These are phyloP conservation scores for Chlorella ohadii DNA, from an alignment of 139 green algal species.

Conservation along the genomic window DNA sequence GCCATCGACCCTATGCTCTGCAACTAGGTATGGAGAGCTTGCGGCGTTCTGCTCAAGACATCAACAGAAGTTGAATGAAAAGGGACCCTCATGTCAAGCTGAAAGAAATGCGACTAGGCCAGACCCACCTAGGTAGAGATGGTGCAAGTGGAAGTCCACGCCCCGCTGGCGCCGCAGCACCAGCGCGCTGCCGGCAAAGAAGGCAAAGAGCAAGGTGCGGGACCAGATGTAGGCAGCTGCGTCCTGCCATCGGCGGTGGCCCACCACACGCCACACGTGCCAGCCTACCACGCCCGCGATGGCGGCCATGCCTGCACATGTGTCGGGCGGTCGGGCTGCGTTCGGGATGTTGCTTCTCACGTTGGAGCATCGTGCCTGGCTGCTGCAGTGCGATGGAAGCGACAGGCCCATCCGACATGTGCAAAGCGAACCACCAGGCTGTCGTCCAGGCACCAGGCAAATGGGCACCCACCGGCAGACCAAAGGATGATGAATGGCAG, in stretches of 20 bases:
- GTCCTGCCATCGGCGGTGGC: not conserved
- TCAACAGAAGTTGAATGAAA: too few species aligned
- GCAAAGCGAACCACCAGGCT: too few species aligned
- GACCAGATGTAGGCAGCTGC: constrained; percentile 35
- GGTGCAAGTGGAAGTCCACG: constrained; percentile 59
- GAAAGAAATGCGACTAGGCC: not conserved
- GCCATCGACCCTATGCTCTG: too few species aligned
- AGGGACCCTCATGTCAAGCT: too few species aligned
- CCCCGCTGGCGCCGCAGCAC: not conserved
- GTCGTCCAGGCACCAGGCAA: too few species aligned
- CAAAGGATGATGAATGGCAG: constrained; percentile 24
- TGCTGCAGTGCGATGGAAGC: too few species aligned
- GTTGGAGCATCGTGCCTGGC: too few species aligned
- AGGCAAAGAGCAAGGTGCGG: constrained; percentile 39
- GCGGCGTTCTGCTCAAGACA: too few species aligned
- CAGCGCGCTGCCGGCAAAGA: constrained; percentile 37
- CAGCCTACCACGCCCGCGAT: constrained; percentile 35
- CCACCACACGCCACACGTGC: constrained; percentile 36
- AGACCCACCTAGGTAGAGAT: constrained; percentile 41
- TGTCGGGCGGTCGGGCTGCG: too few species aligned
- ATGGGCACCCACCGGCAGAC: not conserved
- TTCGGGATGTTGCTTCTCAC: too few species aligned
- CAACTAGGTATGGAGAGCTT: too few species aligned
- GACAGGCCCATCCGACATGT: too few species aligned
- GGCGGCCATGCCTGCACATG: constrained; percentile 32